Evolutionary conservation across 768 basidiomycete species (phyloP), one percentile per base, ranked within the genome.

Genomic region (Podaxis pistillaris): DNA sequence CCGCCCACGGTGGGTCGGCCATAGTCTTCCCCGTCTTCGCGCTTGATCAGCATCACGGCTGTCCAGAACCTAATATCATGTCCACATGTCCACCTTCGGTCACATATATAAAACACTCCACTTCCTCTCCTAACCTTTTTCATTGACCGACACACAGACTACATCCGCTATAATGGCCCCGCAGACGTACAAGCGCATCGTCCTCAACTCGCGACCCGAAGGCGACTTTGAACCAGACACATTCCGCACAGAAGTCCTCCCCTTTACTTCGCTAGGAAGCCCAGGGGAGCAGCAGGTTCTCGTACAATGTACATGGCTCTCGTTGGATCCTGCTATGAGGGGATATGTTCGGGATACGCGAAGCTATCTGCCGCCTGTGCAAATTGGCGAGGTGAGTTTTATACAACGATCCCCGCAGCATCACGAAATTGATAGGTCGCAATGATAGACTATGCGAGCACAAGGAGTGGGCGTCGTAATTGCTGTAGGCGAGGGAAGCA

Each of bases 271-370:
- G 53, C 77, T 91, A 56, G 61, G 61, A 1, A 81, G 82, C 68
- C 80, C 86, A 5, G 81, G 80, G 1, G 65, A 73, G 19, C 73
- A 75, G 24, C 80, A 90, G 64, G 86, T 86, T 7, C 78, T 96
- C 51, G 85, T 98, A n/a, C 83, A 86, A 71, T 86, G 91, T 62
- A 86, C 87, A 52, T 95, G 88, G 79, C 70, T 94, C 36, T 88
- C 87, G 37, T 72, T 97, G 66, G 95, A 97, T 69, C 94, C 95
- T 19, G 92, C 93, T 0, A 93, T 94, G 92, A 83, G 94, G 8
- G 86, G 85, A 12, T 97, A 90, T 82, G 70, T 98, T 56, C 84
- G 83, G 64, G 90, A 93, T 70, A 71, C 70, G 15, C 80, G 94
- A 51, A 88, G 85, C 67, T 93, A 94, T 70, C 54, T 91, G 15